Evolutionary conservation across 2,329 filamentous ascomycete genomes (phyloP).

Genomic region (Colletotrichum musicola): DNA sequence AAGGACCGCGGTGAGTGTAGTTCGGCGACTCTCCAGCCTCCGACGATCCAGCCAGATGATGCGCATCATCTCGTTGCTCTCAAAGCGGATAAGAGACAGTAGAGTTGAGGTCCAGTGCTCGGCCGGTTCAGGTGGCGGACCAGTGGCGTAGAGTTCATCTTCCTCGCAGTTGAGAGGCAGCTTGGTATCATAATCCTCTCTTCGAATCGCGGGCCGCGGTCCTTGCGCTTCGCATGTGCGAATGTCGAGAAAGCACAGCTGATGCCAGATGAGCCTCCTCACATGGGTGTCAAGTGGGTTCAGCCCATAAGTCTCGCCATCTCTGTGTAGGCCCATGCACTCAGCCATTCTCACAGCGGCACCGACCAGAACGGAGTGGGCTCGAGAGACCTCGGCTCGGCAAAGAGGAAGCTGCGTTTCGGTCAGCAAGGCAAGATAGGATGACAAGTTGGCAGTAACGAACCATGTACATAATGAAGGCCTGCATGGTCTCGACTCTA

Average conservation of each 20-base stretch:
- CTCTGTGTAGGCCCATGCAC: slow-evolving; percentile 82
- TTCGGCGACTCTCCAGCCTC: slow-evolving; percentile 71
- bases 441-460: slow-evolving; percentile 45
- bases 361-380: slow-evolving; percentile 79
- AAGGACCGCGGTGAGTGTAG: slow-evolving; percentile 73
- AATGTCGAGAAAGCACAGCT: slow-evolving; percentile 82
- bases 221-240: slow-evolving; percentile 81
- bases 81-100: slow-evolving; percentile 76
- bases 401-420: slow-evolving; percentile 74
- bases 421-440: slow-evolving; percentile 37
- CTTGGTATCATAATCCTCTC: slow-evolving; percentile 80
- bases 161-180: slow-evolving; percentile 80
- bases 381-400: slow-evolving; percentile 77
- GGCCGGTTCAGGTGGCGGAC: slow-evolving; percentile 57
- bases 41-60: slow-evolving; percentile 77
- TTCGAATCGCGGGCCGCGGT: slow-evolving; percentile 77
- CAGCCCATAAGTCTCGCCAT: slow-evolving; percentile 75
- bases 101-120: slow-evolving; percentile 77
- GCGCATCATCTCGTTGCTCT: slow-evolving; percentile 80
- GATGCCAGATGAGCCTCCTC: slow-evolving; percentile 80
- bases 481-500: slow-evolving; percentile 79
- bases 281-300: slow-evolving; percentile 78
- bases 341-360: slow-evolving; percentile 80
- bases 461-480: slow-evolving; percentile 82
- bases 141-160: slow-evolving; percentile 64